These are phyloP conservation scores for Fusarium humuli DNA, from an alignment of 2,329 filamentous ascomycete genomes.

Conservation along the genomic window DNA sequence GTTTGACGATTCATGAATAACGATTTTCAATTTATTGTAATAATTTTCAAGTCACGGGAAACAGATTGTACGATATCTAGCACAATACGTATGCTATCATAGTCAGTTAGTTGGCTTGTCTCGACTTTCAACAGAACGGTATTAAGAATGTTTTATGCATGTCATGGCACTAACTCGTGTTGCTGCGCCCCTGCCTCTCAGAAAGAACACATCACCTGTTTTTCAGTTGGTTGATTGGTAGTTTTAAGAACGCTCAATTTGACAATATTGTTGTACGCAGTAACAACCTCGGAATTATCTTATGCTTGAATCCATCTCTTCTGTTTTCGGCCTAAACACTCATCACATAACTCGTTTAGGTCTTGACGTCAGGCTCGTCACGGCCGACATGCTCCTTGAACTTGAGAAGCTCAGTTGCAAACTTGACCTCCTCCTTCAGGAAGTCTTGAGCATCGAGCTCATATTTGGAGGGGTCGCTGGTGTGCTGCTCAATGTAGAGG, in stretches of 20 bases:
- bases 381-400: constrained; percentile 94
- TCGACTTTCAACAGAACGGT: constrained; percentile 20
- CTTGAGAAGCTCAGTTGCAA: constrained; percentile 87
- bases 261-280: constrained; percentile 40
- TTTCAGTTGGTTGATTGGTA: constrained; percentile 29
- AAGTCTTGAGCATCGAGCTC: constrained; percentile 90
- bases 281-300: constrained; percentile 42
- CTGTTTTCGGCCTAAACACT: constrained; percentile 1
- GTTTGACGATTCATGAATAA: constrained; percentile 45
- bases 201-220: constrained; percentile 16
- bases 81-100: constrained; percentile 15
- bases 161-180: constrained; percentile 29
- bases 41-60: constrained; percentile 25
- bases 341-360: constrained; percentile 61
- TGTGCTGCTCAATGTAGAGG: constrained; percentile 97
- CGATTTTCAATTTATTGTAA: constrained; percentile 38
- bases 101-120: constrained; percentile 21
- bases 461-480: constrained; percentile 81
- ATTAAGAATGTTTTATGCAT: constrained; percentile 27
- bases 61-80: constrained; percentile 45
- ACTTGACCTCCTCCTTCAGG: constrained; percentile 87
- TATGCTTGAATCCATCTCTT: constrained; percentile 39
- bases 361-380: constrained; percentile 96
- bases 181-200: constrained; percentile 11
- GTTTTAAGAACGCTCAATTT: constrained; percentile 47